Percentiles rank a stretch among this genome's conserved stretches.
Conservation (phyloP, 1,284 basidiomycete species). For the Trichosporon coremiiforme region DNA sequence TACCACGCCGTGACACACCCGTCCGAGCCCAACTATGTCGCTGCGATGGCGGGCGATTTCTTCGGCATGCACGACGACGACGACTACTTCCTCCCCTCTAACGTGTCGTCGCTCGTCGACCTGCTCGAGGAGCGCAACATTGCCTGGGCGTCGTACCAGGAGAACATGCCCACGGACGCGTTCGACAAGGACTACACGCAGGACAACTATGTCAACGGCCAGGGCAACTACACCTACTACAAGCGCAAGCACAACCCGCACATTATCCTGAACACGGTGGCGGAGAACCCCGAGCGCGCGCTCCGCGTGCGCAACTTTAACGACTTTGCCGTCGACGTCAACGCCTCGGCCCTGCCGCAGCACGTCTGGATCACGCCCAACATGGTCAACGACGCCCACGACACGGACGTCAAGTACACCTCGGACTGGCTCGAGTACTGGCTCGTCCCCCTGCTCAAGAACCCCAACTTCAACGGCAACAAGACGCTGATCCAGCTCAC, state of each 20-base stretch:
- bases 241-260: constrained; percentile 66
- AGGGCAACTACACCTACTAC: constrained; percentile 55
- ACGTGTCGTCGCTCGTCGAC: constrained; percentile 66
- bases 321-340: constrained; percentile 55
- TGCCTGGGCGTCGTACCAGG: constrained; percentile 58
- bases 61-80: constrained; percentile 62
- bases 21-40: constrained; percentile 36
- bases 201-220: constrained; percentile 59
- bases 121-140: constrained; percentile 65
- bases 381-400: constrained; percentile 63
- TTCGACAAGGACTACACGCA: constrained; percentile 59
- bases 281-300: constrained; percentile 57
- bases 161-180: constrained; percentile 65
- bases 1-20: constrained; percentile 65
- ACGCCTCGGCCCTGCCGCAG: constrained; percentile 62
- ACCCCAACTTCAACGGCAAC: constrained; percentile 61
- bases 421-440: constrained; percentile 62
- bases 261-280: constrained; percentile 62
- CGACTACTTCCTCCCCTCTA: constrained; percentile 45
- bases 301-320: constrained; percentile 65
- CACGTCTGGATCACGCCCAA: constrained; percentile 71
- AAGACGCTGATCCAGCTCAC: constrained; percentile 64
- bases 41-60: constrained; percentile 62
- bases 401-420: constrained; percentile 63
- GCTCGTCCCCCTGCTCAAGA: constrained; percentile 61